These are phyloP conservation scores for Aspergillus funiculosus DNA, from an alignment of 495 filamentous ascomycete species.

Conservation along the genomic window DNA sequence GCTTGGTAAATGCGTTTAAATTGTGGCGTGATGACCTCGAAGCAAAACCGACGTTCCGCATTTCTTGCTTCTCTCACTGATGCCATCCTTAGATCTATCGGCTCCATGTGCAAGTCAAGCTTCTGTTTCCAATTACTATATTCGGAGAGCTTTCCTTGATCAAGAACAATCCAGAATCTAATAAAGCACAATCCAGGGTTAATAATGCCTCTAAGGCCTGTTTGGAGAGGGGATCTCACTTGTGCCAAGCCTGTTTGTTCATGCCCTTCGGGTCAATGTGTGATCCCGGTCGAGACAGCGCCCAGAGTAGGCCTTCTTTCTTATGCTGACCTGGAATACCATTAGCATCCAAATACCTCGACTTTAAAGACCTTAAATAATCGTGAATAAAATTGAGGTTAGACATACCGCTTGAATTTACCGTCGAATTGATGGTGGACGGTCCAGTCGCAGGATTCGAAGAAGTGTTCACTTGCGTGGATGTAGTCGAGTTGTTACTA, in stretches of 20 bases:
- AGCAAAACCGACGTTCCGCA: slow-evolving; percentile 92
- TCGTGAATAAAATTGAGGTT: no score
- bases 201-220: slow-evolving; percentile 10
- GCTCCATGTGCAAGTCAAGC: slow-evolving; percentile 95
- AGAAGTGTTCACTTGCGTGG: slow-evolving; percentile 40
- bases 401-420: slow-evolving; percentile 36
- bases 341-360: slow-evolving; percentile 21
- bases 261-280: slow-evolving; percentile 92
- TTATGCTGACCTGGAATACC: slow-evolving; percentile 48
- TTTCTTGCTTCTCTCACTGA: slow-evolving; percentile 93
- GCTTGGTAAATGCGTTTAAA: slow-evolving; percentile 97
- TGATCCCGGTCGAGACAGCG: slow-evolving; percentile 83
- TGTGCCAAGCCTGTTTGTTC: slow-evolving; percentile 98
- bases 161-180: slow-evolving; percentile 97
- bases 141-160: slow-evolving; percentile 92
- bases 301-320: slow-evolving; percentile 95
- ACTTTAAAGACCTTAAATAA: not conserved
- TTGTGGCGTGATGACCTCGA: slow-evolving; percentile 95
- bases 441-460: slow-evolving; percentile 27
- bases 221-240: slow-evolving; percentile 57
- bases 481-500: slow-evolving; percentile 44
- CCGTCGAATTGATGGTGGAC: slow-evolving; percentile 29
- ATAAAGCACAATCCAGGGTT: slow-evolving; percentile 5
- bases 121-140: slow-evolving; percentile 99
- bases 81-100: slow-evolving; percentile 93